phyloP scores from a whole-genome alignment of 768 basidiomycete genomes.

The Lentinus tigrinus region DNA sequence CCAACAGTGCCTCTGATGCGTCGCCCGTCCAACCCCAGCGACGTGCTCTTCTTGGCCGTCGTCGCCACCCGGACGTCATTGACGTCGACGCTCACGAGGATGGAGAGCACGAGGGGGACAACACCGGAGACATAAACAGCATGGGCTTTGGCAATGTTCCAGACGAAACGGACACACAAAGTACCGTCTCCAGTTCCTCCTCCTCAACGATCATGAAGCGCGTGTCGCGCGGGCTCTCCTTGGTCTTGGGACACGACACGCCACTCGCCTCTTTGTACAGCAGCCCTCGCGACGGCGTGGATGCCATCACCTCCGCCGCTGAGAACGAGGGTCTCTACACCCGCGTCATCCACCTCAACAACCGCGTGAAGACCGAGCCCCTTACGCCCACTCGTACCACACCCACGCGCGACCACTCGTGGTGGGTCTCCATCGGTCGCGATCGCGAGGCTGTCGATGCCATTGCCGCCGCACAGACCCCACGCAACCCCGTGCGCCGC shows the following conservation, averaged over 20 bases:
- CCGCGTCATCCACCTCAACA: constrained; percentile 20
- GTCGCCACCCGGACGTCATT: background rate
- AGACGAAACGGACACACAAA: constrained; percentile 2
- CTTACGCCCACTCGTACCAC: constrained; percentile 6
- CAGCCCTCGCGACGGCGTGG: constrained; percentile 27
- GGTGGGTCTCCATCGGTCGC: constrained; percentile 35
- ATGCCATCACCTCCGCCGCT: constrained; percentile 26
- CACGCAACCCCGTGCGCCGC: background rate
- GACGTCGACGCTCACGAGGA: background rate
- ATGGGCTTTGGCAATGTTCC: background rate
- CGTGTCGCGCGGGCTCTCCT: constrained; percentile 19
- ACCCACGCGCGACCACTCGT: constrained; percentile 24
- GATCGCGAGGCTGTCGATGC: constrained; percentile 27
- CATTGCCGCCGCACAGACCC: background rate
- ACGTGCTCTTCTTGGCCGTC: background rate
- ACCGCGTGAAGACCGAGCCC: constrained; percentile 12
- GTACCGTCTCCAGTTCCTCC: constrained; percentile 2
- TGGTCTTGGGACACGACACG: constrained; percentile 19
- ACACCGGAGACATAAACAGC: background rate
- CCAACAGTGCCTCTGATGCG: constrained; percentile 7
- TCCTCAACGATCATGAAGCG: constrained; percentile 3
- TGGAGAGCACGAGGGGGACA: background rate
- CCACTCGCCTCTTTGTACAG: constrained; percentile 33
- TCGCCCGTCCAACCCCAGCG: background rate
- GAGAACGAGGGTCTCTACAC: constrained; percentile 29